Base-by-base conservation (phyloP, 345 rosid species). In the Raphanus raphanistrum region DNA sequence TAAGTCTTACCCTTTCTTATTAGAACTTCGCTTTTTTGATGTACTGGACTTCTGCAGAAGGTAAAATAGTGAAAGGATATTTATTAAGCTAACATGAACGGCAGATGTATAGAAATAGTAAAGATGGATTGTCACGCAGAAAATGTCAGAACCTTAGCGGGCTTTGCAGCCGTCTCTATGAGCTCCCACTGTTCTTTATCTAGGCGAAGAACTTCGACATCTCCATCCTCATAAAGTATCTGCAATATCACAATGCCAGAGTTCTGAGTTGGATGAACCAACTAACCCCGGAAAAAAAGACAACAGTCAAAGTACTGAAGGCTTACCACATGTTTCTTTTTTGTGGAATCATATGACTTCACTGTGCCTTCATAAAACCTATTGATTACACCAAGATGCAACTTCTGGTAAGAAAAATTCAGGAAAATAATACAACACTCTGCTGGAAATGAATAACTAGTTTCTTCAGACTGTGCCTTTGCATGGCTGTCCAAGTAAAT, bases 291-390 rank as follows among this genome's bases (percentile, higher is more conserved):
- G 38, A 71, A 69, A 41, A 64, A 11, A 69, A 25, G 28, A 58
- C 63, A 55, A 27, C 26, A 68, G 60, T 27, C 33, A 80, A 70
- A 43, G 71, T 27, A 66, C 64, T 70, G 32, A 73, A 26, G 74
- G 73, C 92, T 75, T 85, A 95, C 98, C 93, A 95, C 97, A 73
- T 95, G 98, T 84, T 84, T 95, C 77, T 84, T 80, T 81, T 88
- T 90, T 33, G 88, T 76, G 66, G 96, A 88, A 76, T 92, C 98
- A 78, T 91, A 91, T 60, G 99, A 92, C 79, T 95, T 95, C 29
- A 92, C 64, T 2, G 94, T 92, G 79, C 99, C 98, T 75, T 83
- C 90, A 86, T 95, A 95, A 83, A 91, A 95, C 91, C 99, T 95
- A 86, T 80, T 68, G 28, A 79, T 76, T 68, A 65, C 79, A 80